phyloP scores from a whole-genome alignment of 2,329 filamentous ascomycete species.

The Celoporthe dispersa region DNA sequence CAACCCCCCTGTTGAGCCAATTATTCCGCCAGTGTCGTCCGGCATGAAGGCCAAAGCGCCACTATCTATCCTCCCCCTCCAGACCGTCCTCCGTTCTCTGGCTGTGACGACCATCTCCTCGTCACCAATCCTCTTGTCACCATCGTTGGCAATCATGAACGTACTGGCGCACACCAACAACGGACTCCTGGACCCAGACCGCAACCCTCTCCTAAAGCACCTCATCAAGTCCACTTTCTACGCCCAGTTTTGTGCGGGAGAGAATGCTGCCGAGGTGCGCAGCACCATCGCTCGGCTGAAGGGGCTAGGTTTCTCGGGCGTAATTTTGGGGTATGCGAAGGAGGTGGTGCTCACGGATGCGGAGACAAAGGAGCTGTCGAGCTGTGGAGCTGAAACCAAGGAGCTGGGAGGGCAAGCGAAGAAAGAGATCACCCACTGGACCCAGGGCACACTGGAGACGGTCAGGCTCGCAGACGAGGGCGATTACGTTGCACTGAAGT shows the following conservation, averaged over 20 bases:
- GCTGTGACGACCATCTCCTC: conserved; percentile 72
- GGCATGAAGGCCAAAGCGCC: conserved; percentile 42
- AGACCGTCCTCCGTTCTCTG: conserved; percentile 70
- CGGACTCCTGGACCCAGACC: conserved; percentile 72
- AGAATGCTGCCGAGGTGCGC: conserved; percentile 70
- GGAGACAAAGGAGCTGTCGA: conserved; percentile 50
- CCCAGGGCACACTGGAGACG: conserved; percentile 73
- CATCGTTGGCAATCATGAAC: conserved; percentile 71
- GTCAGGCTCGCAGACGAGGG: conserved; percentile 72
- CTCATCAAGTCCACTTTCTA: conserved; percentile 85
- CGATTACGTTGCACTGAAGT: conserved; percentile 71
- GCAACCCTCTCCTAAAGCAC: conserved; percentile 71
- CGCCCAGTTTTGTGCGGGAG: conserved; percentile 87
- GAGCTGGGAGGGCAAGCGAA: conserved; percentile 53
- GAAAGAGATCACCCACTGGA: conserved; percentile 73
- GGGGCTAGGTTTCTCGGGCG: conserved; percentile 77
- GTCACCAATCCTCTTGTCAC: conserved; percentile 68
- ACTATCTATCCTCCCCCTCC: conserved; percentile 69
- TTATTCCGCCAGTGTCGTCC: conserved; percentile 16
- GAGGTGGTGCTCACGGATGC: conserved; percentile 74
- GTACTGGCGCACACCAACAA: conserved; percentile 71
- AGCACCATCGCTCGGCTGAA: conserved; percentile 69
- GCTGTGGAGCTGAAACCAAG: conserved; percentile 47
- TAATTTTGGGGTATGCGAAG: conserved; percentile 82
- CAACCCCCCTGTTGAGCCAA: conserved; percentile 23